These are phyloP conservation scores for Bacidia gigantensis DNA, from an alignment of 495 filamentous ascomycete species.

Conservation along the genomic window DNA sequence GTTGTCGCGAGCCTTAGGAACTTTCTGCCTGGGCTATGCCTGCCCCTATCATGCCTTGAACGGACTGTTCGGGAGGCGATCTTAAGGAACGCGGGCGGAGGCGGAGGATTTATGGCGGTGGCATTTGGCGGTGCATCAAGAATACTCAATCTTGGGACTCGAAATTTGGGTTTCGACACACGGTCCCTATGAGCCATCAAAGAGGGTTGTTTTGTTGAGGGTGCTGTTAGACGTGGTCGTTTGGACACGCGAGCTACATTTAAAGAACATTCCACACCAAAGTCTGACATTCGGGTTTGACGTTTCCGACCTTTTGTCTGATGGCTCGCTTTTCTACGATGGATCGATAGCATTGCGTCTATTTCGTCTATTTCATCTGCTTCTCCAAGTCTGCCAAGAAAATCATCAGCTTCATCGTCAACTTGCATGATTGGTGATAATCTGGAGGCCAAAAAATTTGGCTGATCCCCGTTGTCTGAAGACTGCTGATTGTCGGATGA, in stretches of 20 bases:
- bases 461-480: slow-evolving; percentile 12
- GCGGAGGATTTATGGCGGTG: slow-evolving; percentile 13
- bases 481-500: slow-evolving; percentile 15
- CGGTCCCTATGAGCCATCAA: neutral
- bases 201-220: no score
- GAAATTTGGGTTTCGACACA: slow-evolving; percentile 11
- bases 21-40: slow-evolving; percentile 64
- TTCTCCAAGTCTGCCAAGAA: slow-evolving; percentile 9
- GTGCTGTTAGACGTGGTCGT: neutral
- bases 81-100: slow-evolving; percentile 57
- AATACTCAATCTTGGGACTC: slow-evolving; percentile 47
- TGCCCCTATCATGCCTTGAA: slow-evolving; percentile 46
- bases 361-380: slow-evolving; percentile 44
- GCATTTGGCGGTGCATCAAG: slow-evolving; percentile 51
- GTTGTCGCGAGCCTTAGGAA: slow-evolving; percentile 55
- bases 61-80: slow-evolving; percentile 62
- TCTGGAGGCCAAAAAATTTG: neutral
- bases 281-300: slow-evolving; percentile 19
- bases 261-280: slow-evolving; percentile 13
- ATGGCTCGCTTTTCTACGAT: neutral
- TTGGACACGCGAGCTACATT: slow-evolving; percentile 3
- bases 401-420: slow-evolving; percentile 20
- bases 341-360: slow-evolving; percentile 40
- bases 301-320: slow-evolving; percentile 9
- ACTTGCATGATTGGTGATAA: slow-evolving; percentile 5